Base-by-base conservation (phyloP, 768 basidiomycete genomes). In the Albatrellus ellisii region DNA sequence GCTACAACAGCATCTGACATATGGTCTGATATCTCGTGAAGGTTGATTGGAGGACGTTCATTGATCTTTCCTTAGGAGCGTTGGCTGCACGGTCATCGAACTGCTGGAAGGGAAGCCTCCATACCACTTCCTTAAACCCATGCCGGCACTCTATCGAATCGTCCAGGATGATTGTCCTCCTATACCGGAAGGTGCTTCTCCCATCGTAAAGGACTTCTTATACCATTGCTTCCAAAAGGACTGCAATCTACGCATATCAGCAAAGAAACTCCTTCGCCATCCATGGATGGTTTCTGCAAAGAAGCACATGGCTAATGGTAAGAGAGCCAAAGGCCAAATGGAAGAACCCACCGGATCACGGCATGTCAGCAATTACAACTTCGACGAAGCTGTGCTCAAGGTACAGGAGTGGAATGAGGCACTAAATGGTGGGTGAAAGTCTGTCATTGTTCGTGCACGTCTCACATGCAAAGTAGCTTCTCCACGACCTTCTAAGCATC, bases 341-440 rank as follows among this genome's bases (percentile, higher is more conserved):
- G 35, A 50, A 42, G 53, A 60, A 37, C 62, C 59, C 43, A 65
- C 24, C n/a, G 38, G 38, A 12, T 7, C 22, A n/a, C 47, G 72
- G n/a, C 77, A 79, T 10, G 44, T 65, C 38, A 79, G 77, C 54
- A 90, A 86, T 54, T 88, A 85, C 56, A 87, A 87, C 55, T 95
- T 82, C 53, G 90, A 98, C 49, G 88, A 97, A 54, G 90, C 86
- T 15, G 87, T 99, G 26, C 67, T 89, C 51, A 79, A 87, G 57
- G 94, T 99, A 20, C 94, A 97, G 59, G 89, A 97, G 60, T 99
- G 94, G 92, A 99, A 99, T 54, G 88, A 97, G 58, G 94, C 92
- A 0, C 65, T 98, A 44, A 90, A 87, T 61, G 90, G 88, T 91
- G 57, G 53, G 66, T 53, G 4, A 36, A 24, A 39, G 9, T 33